A percentile compares a stretch with the other conserved stretches of the same genome.
Evolutionary conservation across 495 filamentous ascomycete species (phyloP).

Genomic region (Umbilicaria muhlenbergii): DNA sequence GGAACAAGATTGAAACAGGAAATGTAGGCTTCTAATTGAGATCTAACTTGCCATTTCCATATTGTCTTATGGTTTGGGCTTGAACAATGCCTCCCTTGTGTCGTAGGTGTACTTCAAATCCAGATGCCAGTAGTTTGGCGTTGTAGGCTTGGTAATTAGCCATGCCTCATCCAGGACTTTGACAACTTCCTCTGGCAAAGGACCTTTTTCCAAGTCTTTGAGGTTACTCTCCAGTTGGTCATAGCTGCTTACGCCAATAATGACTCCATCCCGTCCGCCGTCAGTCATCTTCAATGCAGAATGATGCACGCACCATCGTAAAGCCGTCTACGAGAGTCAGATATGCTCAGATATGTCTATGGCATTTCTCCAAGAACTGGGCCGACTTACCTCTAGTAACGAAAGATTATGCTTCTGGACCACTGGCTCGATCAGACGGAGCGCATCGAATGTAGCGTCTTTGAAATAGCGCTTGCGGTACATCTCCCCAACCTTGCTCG

Average conservation of each 20-base stretch:
- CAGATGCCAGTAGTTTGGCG: conserved; percentile 60
- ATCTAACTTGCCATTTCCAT: background rate
- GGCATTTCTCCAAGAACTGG: too few relatives aligned
- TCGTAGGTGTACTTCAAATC: conserved; percentile 66
- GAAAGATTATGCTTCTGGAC: conserved; percentile 61
- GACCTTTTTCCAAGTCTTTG: conserved; percentile 66
- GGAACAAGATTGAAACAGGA: background rate
- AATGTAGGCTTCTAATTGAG: background rate
- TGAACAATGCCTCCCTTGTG: conserved; percentile 49
- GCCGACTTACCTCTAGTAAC: conserved; percentile 41
- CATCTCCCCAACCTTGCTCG: conserved; percentile 32
- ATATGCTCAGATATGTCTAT: too few relatives aligned
- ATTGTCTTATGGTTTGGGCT: conserved; percentile 13
- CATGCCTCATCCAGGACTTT: conserved; percentile 63
- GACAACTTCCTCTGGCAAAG: conserved; percentile 72
- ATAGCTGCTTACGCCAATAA: conserved; percentile 64
- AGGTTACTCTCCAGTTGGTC: conserved; percentile 65
- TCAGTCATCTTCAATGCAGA: conserved; percentile 58
- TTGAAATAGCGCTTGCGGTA: conserved; percentile 76
- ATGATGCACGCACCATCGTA: conserved; percentile 73
- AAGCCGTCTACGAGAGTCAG: conserved; percentile 28
- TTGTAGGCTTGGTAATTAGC: conserved; percentile 46
- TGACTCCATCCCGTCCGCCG: conserved; percentile 60
- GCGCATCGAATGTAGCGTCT: conserved; percentile 60
- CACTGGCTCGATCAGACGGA: conserved; percentile 57